These are phyloP conservation scores for Tylopilus subfusipes DNA, from an alignment of 768 basidiomycete genomes.

Conservation along the genomic window DNA sequence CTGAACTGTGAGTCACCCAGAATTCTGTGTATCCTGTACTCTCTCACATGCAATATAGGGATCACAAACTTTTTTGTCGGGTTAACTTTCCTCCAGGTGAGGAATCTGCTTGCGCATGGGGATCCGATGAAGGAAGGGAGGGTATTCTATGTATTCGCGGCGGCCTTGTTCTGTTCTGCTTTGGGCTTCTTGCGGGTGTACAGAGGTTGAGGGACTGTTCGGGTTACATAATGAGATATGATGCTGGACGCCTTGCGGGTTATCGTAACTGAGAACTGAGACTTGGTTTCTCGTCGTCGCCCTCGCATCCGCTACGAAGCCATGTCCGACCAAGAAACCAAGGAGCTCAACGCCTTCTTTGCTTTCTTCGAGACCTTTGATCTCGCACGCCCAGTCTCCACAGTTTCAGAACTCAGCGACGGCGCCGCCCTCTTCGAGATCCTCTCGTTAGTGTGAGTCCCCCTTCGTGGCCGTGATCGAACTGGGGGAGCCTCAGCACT, in stretches of 20 bases:
- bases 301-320: not conserved
- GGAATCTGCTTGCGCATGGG: constrained; percentile 66
- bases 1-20: constrained; percentile 53
- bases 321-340: constrained; percentile 42
- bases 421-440: constrained; percentile 74
- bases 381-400: constrained; percentile 58
- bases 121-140: constrained; percentile 67
- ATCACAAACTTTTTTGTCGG: constrained; percentile 82
- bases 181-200: constrained; percentile 26
- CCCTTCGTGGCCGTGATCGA: not conserved
- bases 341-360: constrained; percentile 78
- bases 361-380: constrained; percentile 75
- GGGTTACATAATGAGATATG: constrained; percentile 25
- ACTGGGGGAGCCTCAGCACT: constrained; percentile 8
- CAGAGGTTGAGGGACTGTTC: constrained; percentile 12
- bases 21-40: not conserved
- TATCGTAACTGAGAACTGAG: constrained; percentile 1
- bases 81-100: constrained; percentile 78
- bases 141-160: constrained; percentile 84
- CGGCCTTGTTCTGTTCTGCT: constrained; percentile 39
- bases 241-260: not conserved
- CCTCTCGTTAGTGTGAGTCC: constrained; percentile 67
- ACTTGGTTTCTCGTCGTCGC: constrained; percentile 6
- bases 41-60: constrained; percentile 47
- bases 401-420: constrained; percentile 72